These are phyloP conservation scores for Metarhizium album DNA, from an alignment of 2,329 filamentous ascomycete species.

Conservation along the genomic window DNA sequence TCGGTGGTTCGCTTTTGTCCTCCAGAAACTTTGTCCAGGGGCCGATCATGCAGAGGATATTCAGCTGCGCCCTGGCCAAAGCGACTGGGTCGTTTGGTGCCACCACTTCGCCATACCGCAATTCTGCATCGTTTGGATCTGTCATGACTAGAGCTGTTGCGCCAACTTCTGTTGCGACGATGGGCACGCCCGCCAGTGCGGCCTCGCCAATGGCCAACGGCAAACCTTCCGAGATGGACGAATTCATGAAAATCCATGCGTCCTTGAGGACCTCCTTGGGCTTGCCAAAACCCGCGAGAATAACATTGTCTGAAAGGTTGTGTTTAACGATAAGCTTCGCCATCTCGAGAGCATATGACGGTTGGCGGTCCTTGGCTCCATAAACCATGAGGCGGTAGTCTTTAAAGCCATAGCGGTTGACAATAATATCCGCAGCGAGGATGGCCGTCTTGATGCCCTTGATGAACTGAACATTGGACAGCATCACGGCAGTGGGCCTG, in stretches of 20 bases:
- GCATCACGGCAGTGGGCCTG: slow-evolving; percentile 52
- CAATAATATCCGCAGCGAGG: slow-evolving; percentile 52
- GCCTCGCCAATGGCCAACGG: slow-evolving; percentile 47
- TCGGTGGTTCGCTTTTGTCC: slow-evolving; percentile 27
- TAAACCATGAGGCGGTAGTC: slow-evolving; percentile 54
- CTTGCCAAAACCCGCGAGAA: slow-evolving; percentile 44
- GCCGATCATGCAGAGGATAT: slow-evolving; percentile 49
- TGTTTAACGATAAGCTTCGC: slow-evolving; percentile 47
- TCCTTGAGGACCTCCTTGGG: slow-evolving; percentile 43
- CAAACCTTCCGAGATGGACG: slow-evolving; percentile 43
- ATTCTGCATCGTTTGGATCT: slow-evolving; percentile 33
- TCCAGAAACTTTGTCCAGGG: slow-evolving; percentile 50
- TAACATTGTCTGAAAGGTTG: slow-evolving; percentile 38
- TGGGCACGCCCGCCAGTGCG: slow-evolving; percentile 43
- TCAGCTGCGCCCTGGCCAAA: slow-evolving; percentile 51
- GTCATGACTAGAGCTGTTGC: slow-evolving; percentile 45
- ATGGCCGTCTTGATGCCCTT: slow-evolving; percentile 58
- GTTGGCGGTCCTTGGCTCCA: slow-evolving; percentile 51
- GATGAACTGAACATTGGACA: slow-evolving; percentile 48
- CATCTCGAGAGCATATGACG: slow-evolving; percentile 48
- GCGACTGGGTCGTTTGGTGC: slow-evolving; percentile 52
- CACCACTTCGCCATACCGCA: slow-evolving; percentile 49
- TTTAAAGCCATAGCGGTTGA: slow-evolving; percentile 55
- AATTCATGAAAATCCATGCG: slow-evolving; percentile 48
- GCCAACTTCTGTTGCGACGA: slow-evolving; percentile 46